A percentile compares a stretch with the other conserved stretches of the same genome.
phyloP scores from a whole-genome alignment of 495 filamentous ascomycete species.

The Stereocaulon alpinum region DNA sequence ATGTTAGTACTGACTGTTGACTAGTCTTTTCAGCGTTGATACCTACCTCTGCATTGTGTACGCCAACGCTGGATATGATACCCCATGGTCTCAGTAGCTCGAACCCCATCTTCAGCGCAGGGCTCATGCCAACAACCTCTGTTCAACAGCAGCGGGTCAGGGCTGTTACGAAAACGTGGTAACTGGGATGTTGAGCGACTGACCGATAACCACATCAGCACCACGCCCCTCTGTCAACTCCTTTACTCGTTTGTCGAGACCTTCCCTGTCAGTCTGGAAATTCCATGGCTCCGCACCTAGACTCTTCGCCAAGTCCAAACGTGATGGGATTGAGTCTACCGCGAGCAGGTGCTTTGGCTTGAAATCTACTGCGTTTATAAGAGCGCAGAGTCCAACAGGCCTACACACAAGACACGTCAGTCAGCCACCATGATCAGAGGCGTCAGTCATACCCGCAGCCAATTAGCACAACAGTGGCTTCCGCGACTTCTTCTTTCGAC shows the following conservation, averaged over 20 bases:
- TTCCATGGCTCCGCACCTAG: constrained; percentile 85
- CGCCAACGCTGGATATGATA: constrained; percentile 77
- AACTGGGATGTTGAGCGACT: not conserved
- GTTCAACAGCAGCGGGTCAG: not conserved
- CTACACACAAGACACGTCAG: not conserved
- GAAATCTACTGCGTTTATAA: constrained; percentile 73
- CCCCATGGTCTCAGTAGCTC: constrained; percentile 75
- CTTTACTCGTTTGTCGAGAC: constrained; percentile 56
- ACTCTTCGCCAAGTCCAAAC: constrained; percentile 64
- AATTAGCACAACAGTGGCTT: constrained; percentile 69
- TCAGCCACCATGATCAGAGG: constrained; percentile 9
- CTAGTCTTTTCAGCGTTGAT: not conserved
- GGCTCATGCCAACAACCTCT: constrained; percentile 81
- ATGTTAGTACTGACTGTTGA: constrained; percentile 10
- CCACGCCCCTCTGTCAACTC: constrained; percentile 76
- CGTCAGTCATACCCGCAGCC: constrained; percentile 54
- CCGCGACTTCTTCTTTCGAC: constrained; percentile 47
- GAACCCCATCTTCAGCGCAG: constrained; percentile 72
- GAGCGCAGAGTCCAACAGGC: constrained; percentile 76
- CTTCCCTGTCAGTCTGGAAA: constrained; percentile 58
- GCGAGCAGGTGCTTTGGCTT: constrained; percentile 75
- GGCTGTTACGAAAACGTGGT: no score
- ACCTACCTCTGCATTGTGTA: constrained; percentile 77
- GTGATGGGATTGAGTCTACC: constrained; percentile 69
- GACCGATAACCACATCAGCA: constrained; percentile 68